Evolutionary conservation across 371 early-diverging fungal genomes (phyloP).

Genomic region (Zychaea mexicana): DNA sequence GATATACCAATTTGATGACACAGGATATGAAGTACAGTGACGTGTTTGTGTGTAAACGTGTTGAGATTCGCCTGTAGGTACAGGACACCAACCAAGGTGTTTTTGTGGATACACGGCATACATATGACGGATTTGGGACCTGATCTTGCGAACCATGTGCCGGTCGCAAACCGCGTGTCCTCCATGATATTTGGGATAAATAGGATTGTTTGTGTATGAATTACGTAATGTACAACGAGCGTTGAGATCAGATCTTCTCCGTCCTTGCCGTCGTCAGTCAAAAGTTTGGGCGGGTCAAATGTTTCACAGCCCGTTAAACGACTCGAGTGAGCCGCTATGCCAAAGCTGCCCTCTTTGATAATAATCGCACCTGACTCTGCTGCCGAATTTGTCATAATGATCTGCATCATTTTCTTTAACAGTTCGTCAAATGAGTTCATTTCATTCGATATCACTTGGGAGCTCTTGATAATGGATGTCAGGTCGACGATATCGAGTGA

Average conservation of each 20-base stretch:
- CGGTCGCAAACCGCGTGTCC: constrained; percentile 42
- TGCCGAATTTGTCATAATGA: constrained; percentile 47
- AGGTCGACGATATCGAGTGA: constrained; percentile 51
- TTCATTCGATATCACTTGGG: constrained; percentile 52
- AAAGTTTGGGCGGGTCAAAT: constrained; percentile 40
- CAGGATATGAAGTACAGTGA: constrained; percentile 54
- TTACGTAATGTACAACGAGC: constrained; percentile 42
- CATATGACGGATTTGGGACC: constrained; percentile 57
- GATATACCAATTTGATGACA: constrained; percentile 68
- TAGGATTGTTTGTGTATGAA: constrained; percentile 38
- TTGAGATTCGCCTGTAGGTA: constrained; percentile 59
- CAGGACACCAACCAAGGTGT: constrained; percentile 53
- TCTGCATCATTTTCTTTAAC: constrained; percentile 45
- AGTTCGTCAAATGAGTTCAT: constrained; percentile 52
- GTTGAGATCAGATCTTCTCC: constrained; percentile 34
- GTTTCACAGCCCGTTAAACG: constrained; percentile 30
- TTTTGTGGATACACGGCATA: constrained; percentile 59
- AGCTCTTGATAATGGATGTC: constrained; percentile 48
- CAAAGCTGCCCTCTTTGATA: constrained; percentile 44
- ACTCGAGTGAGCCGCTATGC: constrained; percentile 42
- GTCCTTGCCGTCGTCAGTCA: constrained; percentile 37
- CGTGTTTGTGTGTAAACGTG: constrained; percentile 55
- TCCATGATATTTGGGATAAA: constrained; percentile 44
- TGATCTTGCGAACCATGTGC: constrained; percentile 23
- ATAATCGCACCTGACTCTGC: constrained; percentile 50